Conservation (phyloP, 1,284 basidiomycete genomes). For the Apiotrichum brassicae region DNA sequence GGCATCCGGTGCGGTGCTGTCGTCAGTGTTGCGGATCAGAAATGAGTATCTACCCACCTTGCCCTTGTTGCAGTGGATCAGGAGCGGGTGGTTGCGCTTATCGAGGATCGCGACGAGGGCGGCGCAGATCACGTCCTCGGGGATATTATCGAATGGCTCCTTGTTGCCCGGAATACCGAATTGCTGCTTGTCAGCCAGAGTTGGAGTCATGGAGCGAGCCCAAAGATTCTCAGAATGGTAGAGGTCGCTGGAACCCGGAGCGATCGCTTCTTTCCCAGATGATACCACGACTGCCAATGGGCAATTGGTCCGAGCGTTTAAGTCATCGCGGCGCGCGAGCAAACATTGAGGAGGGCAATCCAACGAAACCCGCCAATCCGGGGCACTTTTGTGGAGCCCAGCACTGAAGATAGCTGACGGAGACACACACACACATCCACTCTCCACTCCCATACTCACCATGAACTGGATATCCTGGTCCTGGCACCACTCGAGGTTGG, state of each 20-base stretch:
- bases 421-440: too few relatives aligned
- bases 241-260: too few relatives aligned
- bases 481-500: constrained; percentile 50
- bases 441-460: too few relatives aligned
- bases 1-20: constrained; percentile 53
- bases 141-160: constrained; percentile 51
- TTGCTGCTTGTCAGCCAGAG: constrained; percentile 38
- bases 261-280: too few relatives aligned
- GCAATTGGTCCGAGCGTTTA: too few relatives aligned
- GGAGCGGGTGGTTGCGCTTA: constrained; percentile 52
- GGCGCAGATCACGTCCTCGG: constrained; percentile 52
- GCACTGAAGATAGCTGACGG: too few relatives aligned
- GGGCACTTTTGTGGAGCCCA: too few relatives aligned
- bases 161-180: constrained; percentile 56
- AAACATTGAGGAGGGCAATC: too few relatives aligned
- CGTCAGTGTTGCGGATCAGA: background rate
- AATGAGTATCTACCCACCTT: constrained; percentile 42
- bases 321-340: too few relatives aligned
- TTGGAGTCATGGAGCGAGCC: background rate
- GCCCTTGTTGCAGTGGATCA: constrained; percentile 57
- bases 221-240: too few relatives aligned
- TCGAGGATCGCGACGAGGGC: constrained; percentile 54
- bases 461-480: constrained; percentile 44
- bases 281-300: too few relatives aligned
- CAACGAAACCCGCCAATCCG: too few relatives aligned